phyloP scores from a whole-genome alignment of 2,329 filamentous ascomycete species.

The Pseudogymnoascus sp. region DNA sequence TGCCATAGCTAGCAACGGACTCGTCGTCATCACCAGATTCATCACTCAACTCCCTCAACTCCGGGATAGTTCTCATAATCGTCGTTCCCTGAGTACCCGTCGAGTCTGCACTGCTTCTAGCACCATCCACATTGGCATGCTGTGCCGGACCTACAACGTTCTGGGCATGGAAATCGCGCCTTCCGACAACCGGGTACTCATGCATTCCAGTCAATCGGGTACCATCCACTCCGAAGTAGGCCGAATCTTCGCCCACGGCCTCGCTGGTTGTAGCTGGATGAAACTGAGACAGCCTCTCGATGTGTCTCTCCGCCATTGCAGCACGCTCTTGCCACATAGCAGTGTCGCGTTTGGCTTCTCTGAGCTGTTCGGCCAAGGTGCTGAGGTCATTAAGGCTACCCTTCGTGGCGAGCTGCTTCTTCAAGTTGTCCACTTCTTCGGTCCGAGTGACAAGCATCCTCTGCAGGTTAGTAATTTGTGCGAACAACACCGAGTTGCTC shows the following conservation, averaged over 20 bases:
- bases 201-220: not conserved
- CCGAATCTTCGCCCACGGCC: not conserved
- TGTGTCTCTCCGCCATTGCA: conserved; percentile 44
- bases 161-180: not conserved
- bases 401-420: conserved; percentile 35
- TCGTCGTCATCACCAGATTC: not conserved
- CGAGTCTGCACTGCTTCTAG: not conserved
- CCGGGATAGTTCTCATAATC: not conserved
- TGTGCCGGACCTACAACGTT: not conserved
- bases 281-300: conserved; percentile 29
- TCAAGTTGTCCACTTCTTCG: conserved; percentile 39
- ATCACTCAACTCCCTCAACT: not conserved
- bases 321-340: conserved; percentile 47
- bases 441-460: conserved; percentile 36
- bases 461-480: conserved; percentile 42
- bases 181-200: not conserved
- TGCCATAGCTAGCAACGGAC: not conserved
- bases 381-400: conserved; percentile 29
- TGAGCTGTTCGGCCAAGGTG: conserved; percentile 40
- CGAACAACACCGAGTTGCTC: conserved; percentile 32
- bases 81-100: not conserved
- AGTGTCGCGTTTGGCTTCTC: conserved; percentile 34
- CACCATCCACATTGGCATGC: not conserved
- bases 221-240: not conserved
- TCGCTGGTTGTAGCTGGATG: not conserved